Percentiles rank a stretch among this genome's conserved stretches.
Conservation (phyloP, 176 grass and related monocot genomes). For the Stipa capillata region DNA sequence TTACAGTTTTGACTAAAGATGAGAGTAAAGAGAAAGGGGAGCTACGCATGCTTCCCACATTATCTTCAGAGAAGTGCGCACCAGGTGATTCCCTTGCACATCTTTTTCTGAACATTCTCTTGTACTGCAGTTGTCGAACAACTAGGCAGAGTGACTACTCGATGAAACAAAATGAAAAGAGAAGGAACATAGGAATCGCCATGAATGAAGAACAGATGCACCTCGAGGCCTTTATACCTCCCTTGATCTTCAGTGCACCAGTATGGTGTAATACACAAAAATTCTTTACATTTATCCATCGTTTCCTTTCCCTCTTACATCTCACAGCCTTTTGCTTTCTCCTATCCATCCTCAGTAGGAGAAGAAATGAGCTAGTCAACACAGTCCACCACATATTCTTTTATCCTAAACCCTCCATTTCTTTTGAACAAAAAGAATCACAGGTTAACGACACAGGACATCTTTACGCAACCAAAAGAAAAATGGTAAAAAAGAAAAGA, state of each 20-base stretch:
- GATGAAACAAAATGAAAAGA: background rate
- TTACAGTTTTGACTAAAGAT: background rate
- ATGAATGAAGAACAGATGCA: slow-evolving; percentile 14
- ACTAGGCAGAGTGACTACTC: background rate
- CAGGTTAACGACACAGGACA: slow-evolving; percentile 16
- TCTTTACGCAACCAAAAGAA: slow-evolving; percentile 36
- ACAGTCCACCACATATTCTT: background rate
- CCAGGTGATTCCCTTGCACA: background rate
- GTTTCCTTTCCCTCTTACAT: slow-evolving; percentile 6
- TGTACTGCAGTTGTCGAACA: background rate
- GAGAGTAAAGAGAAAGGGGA: background rate
- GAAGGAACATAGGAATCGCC: background rate
- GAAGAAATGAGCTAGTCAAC: background rate
- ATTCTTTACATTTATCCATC: slow-evolving; percentile 24
- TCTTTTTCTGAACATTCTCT: background rate
- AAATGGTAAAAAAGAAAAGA: background rate
- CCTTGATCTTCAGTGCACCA: slow-evolving; percentile 6
- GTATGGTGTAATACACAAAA: slow-evolving; percentile 22
- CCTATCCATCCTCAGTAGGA: background rate
- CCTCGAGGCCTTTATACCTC: slow-evolving; percentile 15
- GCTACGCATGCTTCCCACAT: background rate
- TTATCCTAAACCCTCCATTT: slow-evolving; percentile 27
- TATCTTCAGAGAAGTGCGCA: slow-evolving; percentile 4
- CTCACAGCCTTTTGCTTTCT: slow-evolving; percentile 8
- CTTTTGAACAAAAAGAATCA: slow-evolving; percentile 36